A percentile compares a stretch with the other conserved stretches of the same genome.
phyloP scores from a whole-genome alignment of 306 rosid species.

The Quercus gilva region DNA sequence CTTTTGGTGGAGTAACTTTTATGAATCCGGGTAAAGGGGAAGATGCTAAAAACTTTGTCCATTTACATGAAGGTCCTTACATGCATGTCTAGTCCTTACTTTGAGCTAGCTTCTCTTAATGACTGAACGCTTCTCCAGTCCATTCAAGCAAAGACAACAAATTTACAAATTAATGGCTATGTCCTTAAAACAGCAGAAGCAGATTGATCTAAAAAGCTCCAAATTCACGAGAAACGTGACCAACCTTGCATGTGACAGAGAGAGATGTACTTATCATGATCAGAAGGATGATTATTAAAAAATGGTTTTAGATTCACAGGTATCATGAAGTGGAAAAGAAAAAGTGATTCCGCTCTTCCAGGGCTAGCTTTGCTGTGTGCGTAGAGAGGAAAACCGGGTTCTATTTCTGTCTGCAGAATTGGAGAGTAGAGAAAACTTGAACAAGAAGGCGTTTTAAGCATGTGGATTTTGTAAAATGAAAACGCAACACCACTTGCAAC shows the following conservation, averaged over 20 bases:
- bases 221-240: slow-evolving; percentile 29
- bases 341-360: slow-evolving; percentile 6
- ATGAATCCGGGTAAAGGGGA: not conserved
- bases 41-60: not conserved
- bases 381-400: not conserved
- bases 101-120: not conserved
- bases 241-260: slow-evolving; percentile 27
- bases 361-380: not conserved
- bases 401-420: not conserved
- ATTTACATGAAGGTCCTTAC: not conserved
- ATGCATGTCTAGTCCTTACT: not conserved
- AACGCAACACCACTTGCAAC: not conserved
- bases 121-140: not conserved
- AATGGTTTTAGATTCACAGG: slow-evolving; percentile 15
- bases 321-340: slow-evolving; percentile 20
- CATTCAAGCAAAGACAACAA: not conserved
- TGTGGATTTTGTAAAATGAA: not conserved
- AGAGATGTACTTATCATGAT: not conserved
- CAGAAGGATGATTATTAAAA: not conserved
- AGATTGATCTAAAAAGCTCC: slow-evolving; percentile 16
- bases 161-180: not conserved
- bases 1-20: not conserved
- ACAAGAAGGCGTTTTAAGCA: not conserved
- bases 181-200: not conserved
- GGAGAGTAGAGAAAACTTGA: not conserved